These are phyloP conservation scores for Arthroderma uncinatum DNA, from an alignment of 2,329 filamentous ascomycete species.

Conservation along the genomic window DNA sequence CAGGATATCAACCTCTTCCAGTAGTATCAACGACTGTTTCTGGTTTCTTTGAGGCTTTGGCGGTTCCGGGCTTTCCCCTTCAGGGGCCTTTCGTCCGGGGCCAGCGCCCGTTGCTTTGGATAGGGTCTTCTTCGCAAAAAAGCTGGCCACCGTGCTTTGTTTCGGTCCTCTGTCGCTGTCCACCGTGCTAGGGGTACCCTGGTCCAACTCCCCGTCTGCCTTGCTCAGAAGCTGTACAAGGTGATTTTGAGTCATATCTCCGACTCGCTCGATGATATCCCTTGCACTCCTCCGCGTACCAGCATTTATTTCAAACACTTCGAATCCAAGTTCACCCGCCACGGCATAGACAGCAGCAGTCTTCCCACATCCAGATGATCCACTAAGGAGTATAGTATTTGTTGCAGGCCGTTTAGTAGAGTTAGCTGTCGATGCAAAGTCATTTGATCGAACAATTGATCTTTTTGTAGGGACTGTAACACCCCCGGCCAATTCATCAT, in stretches of 20 bases:
- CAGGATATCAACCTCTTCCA: conserved; percentile 87
- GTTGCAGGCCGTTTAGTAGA: conserved; percentile 42
- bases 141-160: conserved; percentile 68
- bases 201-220: conserved; percentile 28
- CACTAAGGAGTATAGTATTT: conserved; percentile 74
- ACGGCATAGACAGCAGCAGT: conserved; percentile 85
- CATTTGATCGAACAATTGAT: conserved; percentile 35
- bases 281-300: conserved; percentile 73
- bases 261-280: conserved; percentile 82
- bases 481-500: conserved; percentile 32
- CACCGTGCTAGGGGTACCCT: not conserved
- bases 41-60: conserved; percentile 16
- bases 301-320: conserved; percentile 89
- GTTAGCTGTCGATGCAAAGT: conserved; percentile 26
- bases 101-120: conserved; percentile 11
- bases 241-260: conserved; percentile 95
- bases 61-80: conserved; percentile 9
- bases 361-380: conserved; percentile 83
- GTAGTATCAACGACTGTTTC: conserved; percentile 75
- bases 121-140: conserved; percentile 54
- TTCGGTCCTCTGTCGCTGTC: conserved; percentile 47
- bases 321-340: conserved; percentile 82
- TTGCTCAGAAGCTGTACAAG: conserved; percentile 52
- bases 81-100: not conserved
- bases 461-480: conserved; percentile 28